These are phyloP conservation scores for Suillus subaureus DNA, from an alignment of 768 basidiomycete species.

Conservation along the genomic window DNA sequence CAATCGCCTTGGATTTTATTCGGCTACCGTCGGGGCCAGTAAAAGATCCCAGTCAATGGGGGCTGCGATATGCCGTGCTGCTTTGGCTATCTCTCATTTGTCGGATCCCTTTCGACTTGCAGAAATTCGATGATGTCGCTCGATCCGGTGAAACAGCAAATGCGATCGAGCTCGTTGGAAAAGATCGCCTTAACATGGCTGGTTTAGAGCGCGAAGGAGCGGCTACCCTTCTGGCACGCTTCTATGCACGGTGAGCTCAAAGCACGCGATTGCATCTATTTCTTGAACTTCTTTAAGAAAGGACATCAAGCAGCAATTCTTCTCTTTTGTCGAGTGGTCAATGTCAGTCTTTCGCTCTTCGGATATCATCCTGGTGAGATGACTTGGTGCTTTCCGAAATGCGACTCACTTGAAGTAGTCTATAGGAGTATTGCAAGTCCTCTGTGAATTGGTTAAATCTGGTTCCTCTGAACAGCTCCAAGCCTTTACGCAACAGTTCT, in stretches of 20 bases:
- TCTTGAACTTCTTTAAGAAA: slow-evolving; percentile 42
- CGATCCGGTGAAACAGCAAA: slow-evolving; percentile 55
- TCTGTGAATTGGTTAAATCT: slow-evolving; percentile 72
- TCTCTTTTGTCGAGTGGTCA: slow-evolving; percentile 55
- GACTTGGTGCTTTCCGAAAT: neutral
- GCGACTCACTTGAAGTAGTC: slow-evolving; percentile 42
- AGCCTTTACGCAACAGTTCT: slow-evolving; percentile 43
- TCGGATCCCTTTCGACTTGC: slow-evolving; percentile 91
- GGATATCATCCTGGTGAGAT: slow-evolving; percentile 54
- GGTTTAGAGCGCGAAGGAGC: slow-evolving; percentile 88
- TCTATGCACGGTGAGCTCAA: slow-evolving; percentile 72
- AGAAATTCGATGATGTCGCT: slow-evolving; percentile 74
- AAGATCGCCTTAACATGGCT: slow-evolving; percentile 57
- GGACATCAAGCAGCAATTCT: slow-evolving; percentile 54
- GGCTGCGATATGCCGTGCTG: slow-evolving; percentile 78
- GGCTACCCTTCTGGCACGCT: slow-evolving; percentile 74
- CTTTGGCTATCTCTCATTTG: slow-evolving; percentile 95
- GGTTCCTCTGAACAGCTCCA: slow-evolving; percentile 57
- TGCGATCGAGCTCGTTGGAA: slow-evolving; percentile 60
- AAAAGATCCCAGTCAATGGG: slow-evolving; percentile 60
- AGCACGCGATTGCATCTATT: neutral
- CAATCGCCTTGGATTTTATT: slow-evolving; percentile 71
- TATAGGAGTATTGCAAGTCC: slow-evolving; percentile 67
- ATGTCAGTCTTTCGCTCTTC: slow-evolving; percentile 37
- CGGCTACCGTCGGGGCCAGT: slow-evolving; percentile 46